Base-by-base conservation (phyloP, 2,329 filamentous ascomycete species). In the Karstenula rhodostoma region DNA sequence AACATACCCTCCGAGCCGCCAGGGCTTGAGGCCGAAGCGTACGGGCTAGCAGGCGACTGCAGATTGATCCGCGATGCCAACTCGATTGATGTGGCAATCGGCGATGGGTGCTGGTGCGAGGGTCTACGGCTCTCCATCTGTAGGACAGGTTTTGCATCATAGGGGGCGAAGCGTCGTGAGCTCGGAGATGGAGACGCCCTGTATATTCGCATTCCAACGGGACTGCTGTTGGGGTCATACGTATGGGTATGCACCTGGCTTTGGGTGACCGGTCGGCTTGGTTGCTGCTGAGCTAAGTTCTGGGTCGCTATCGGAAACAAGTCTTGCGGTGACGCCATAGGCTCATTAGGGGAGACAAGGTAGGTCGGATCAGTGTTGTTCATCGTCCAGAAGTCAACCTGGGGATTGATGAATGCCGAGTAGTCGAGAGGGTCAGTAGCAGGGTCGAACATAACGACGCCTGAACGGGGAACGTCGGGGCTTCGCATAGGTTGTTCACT, bases 381-480 rank as follows among this genome's bases (percentile, higher is more conserved):
- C 43, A 61, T 66, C 13, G 67, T 65, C 70, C 73, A 75, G 19
- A 63, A 62, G 53, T 68, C 64, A 9, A 72, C 65, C 49, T 71
- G 63, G 19, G 56, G 44, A 35, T 63, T 65, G 9, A 68, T 29
- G 37, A 66, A 71, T 2, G 64, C 53, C 6, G 61, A 56, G 37
- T 71, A 73, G 44, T 69, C 63, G 4, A 65, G 54, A 2, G 64
- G 64, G 43, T 77, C 73, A 17, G 72, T 72, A n/a, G 51, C 62
- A 10, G 74, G 68, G 42, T 76, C 75, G 56, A 76, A 76, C 37
- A 75, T 59, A 19, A 67, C 65, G 49, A 68, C 61, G 22, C 69
- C 70, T n/a, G 72, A 66, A 37, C 64, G 67, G n/a, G 73, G 72
- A 12, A 67, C 55, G 59, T 68, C 69, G 3, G 66, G 64, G 46